Base-by-base conservation (phyloP, 225 moss, liverwort and hornwort species). In the Sphagnum contortum region DNA sequence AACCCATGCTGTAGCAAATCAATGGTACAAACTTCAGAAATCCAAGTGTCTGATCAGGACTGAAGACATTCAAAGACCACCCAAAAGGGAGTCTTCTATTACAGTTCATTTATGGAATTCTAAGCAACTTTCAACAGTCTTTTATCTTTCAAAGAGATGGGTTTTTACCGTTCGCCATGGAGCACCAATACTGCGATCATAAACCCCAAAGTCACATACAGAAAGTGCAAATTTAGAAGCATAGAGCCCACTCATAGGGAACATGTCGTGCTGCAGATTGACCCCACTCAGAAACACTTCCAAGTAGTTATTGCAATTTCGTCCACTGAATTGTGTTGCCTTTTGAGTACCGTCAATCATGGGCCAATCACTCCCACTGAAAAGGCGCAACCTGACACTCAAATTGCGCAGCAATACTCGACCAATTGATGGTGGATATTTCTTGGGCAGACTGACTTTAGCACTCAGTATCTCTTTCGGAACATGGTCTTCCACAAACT, bases 301-400 rank as follows among this genome's bases (percentile, higher is more conserved):
- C 66, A 98, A 65, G 73, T 90, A 92, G 58, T 77, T 79, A 57
- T 74, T 76, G 49, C 68, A 60, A 77, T 93, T 83, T 57, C 96
- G 88, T 63, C 83, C 87, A 68, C 76, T 76, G 72, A 78, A 81
- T 48, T 83, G 77, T 69, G 76, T 78, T 60, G 80, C 88, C 51
- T 71, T 74, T 29, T 29, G 29, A 29, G 29, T 29, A 29, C 29
- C 29, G 59, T 80, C 84, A 64, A 80, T 78, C 9, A 65, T 75
- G 63, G 90, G 88, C 96, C 96, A 98, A 70, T 93, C 96, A 65
- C 88, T 93, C 44, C 96, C 96, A 70, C 87, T 91, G 65, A 93
- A 90, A 53, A 93, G 85, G 8, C 93, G 75, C 96, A 87, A 98
- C 76, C 80, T 88, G 64, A 89, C 82, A 81, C 92, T 80, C 71